Evolutionary conservation across 805 yeast genomes (phyloP).

Genomic region (Dipodascus albidus): DNA sequence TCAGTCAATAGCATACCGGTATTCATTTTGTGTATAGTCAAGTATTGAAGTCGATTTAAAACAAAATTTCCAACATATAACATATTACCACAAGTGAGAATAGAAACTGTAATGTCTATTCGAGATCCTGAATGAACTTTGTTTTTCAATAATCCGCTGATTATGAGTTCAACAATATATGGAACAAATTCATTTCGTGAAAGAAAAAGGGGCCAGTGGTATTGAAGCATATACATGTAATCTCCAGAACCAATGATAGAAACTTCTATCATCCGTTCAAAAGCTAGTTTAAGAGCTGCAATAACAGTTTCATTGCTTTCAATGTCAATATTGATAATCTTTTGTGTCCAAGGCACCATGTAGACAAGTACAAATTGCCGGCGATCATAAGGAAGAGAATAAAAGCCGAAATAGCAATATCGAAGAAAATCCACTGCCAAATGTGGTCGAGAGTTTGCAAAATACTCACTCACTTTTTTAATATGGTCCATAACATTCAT

Average conservation of each 20-base stretch:
- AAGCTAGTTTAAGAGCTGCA: conserved; percentile 32
- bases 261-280: conserved; percentile 50
- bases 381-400: conserved; percentile 18
- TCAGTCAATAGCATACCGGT: conserved; percentile 36
- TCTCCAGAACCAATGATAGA: conserved; percentile 39
- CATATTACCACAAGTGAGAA: conserved; percentile 57
- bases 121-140: conserved; percentile 67
- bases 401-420: conserved; percentile 42
- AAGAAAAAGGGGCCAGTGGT: conserved; percentile 44
- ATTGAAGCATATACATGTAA: conserved; percentile 42
- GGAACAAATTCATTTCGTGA: conserved; percentile 21
- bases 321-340: conserved; percentile 48
- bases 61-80: conserved; percentile 61
- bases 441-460: conserved; percentile 45
- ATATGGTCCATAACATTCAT: conserved; percentile 53
- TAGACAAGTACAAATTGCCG: conserved; percentile 35
- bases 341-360: conserved; percentile 64
- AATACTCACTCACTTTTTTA: conserved; percentile 39
- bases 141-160: conserved; percentile 49
- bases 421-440: conserved; percentile 45
- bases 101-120: conserved; percentile 38
- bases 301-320: conserved; percentile 41
- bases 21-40: conserved; percentile 30
- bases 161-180: conserved; percentile 46
- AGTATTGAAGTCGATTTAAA: conserved; percentile 34